Evolutionary conservation across 306 rosid species (phyloP).

Genomic region (Sicyos edulis): DNA sequence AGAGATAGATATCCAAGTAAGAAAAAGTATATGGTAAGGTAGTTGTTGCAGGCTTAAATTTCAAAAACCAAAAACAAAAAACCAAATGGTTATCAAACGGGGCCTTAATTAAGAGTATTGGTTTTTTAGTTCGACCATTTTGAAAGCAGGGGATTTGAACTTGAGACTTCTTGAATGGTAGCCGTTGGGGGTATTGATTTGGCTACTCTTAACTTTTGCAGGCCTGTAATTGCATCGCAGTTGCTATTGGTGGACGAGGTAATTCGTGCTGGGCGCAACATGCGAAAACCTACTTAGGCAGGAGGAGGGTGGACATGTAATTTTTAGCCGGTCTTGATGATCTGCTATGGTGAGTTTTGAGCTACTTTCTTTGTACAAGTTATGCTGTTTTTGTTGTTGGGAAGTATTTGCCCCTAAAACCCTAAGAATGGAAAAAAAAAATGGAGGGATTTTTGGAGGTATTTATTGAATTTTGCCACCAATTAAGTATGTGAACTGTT

Average conservation of each 20-base stretch:
- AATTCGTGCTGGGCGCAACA: conserved; percentile 94
- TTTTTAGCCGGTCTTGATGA: neutral
- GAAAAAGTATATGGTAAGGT: too few relatives aligned
- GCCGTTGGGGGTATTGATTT: neutral
- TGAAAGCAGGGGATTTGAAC: too few relatives aligned
- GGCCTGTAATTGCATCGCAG: conserved; percentile 93
- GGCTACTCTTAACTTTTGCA: conserved; percentile 28
- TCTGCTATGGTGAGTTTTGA: neutral
- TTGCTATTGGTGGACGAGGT: conserved; percentile 94
- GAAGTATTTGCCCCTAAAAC: neutral
- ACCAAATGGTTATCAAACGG: too few relatives aligned
- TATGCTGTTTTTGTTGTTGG: neutral
- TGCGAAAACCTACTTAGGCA: conserved; percentile 73
- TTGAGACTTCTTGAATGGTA: too few relatives aligned
- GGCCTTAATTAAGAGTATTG: too few relatives aligned
- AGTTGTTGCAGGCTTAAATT: too few relatives aligned
- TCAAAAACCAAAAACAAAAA: too few relatives aligned
- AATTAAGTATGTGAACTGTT: too few relatives aligned
- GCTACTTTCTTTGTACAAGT: conserved; percentile 9
- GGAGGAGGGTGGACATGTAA: neutral
- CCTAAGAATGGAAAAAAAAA: neutral
- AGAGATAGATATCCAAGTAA: too few relatives aligned
- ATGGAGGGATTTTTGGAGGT: neutral
- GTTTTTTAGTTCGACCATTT: too few relatives aligned
- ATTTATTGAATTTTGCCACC: neutral